Evolutionary conservation across 2,329 filamentous ascomycete genomes (phyloP).

Genomic region (Coniochaeta sp.): DNA sequence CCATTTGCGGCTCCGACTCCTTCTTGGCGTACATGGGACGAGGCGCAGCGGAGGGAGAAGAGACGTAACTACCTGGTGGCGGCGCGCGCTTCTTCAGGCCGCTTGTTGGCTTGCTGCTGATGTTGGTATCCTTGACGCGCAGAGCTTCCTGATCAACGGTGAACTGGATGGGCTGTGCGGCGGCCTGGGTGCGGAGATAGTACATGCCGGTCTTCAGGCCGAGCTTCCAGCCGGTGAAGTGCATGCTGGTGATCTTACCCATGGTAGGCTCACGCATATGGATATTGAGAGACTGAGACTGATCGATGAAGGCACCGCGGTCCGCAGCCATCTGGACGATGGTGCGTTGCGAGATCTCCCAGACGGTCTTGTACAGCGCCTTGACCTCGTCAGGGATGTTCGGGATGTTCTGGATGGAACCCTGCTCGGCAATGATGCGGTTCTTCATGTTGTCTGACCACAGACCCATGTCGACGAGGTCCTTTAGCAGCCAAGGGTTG

Average conservation of each 20-base stretch:
- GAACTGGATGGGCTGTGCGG: slow-evolving; percentile 95
- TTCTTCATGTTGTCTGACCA: slow-evolving; percentile 99
- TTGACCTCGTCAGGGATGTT: slow-evolving; percentile 97
- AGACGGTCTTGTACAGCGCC: slow-evolving; percentile 97
- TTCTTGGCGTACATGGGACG: slow-evolving; percentile 59
- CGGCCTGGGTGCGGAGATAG: slow-evolving; percentile 96
- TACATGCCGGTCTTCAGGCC: slow-evolving; percentile 99
- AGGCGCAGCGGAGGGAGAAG: slow-evolving; percentile 55
- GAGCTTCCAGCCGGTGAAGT: slow-evolving; percentile 98
- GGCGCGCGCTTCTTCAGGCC: slow-evolving; percentile 63
- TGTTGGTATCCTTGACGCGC: slow-evolving; percentile 74
- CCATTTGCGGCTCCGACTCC: slow-evolving; percentile 24
- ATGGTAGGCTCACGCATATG: slow-evolving; percentile 99
- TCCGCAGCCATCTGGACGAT: slow-evolving; percentile 98
- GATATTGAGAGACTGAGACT: slow-evolving; percentile 98
- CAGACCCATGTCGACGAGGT: slow-evolving; percentile 92
- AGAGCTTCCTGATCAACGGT: slow-evolving; percentile 96
- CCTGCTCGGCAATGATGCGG: slow-evolving; percentile 94
- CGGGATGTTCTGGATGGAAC: slow-evolving; percentile 92
- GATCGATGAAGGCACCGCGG: slow-evolving; percentile 96
- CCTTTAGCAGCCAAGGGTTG: slow-evolving; percentile 97
- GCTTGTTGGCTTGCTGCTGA: slow-evolving; percentile 47
- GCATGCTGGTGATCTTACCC: slow-evolving; percentile 99
- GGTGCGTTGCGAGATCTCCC: slow-evolving; percentile 95
- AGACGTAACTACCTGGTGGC: slow-evolving; percentile 48